phyloP scores from a whole-genome alignment of 768 basidiomycete species.

The Sarcomyxa edulis region DNA sequence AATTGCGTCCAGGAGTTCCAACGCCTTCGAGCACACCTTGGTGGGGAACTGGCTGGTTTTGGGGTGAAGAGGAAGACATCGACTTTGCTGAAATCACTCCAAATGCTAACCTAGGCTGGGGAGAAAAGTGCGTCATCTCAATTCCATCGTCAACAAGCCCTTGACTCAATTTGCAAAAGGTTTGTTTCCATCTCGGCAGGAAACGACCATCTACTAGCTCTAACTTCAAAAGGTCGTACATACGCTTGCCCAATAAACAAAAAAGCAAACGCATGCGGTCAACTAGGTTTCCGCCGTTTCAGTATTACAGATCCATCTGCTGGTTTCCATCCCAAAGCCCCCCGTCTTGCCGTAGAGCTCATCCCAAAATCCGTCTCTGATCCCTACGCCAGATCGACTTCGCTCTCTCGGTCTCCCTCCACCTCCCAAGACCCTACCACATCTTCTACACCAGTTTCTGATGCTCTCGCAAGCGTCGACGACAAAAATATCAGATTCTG shows the following conservation, averaged over 20 bases:
- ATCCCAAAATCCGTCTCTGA: conserved; percentile 50
- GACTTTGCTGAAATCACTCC: conserved; percentile 63
- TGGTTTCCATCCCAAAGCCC: conserved; percentile 14
- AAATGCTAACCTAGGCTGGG: conserved; percentile 46
- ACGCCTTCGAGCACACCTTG: conserved; percentile 45
- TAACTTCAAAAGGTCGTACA: conserved; percentile 69
- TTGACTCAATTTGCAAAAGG: conserved; percentile 30
- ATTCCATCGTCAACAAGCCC: neutral
- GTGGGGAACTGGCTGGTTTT: conserved; percentile 60
- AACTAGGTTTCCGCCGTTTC: conserved; percentile 74
- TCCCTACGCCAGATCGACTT: conserved; percentile 42
- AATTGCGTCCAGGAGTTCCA: conserved; percentile 27
- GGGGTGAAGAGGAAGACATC: conserved; percentile 43
- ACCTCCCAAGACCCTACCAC: conserved; percentile 22
- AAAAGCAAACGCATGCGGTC: conserved; percentile 74
- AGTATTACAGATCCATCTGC: conserved; percentile 34
- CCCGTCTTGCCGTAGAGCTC: conserved; percentile 45
- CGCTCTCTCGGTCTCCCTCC: too few relatives aligned
- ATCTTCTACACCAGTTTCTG: conserved; percentile 20
- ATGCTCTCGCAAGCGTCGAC: conserved; percentile 25
- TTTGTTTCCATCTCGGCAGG: conserved; percentile 75
- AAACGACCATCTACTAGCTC: conserved; percentile 61
- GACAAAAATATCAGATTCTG: conserved; percentile 56
- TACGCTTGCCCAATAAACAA: conserved; percentile 75
- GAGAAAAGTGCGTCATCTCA: conserved; percentile 55